phyloP scores from a whole-genome alignment of 306 rosid genomes.

The Abrus precatorius region DNA sequence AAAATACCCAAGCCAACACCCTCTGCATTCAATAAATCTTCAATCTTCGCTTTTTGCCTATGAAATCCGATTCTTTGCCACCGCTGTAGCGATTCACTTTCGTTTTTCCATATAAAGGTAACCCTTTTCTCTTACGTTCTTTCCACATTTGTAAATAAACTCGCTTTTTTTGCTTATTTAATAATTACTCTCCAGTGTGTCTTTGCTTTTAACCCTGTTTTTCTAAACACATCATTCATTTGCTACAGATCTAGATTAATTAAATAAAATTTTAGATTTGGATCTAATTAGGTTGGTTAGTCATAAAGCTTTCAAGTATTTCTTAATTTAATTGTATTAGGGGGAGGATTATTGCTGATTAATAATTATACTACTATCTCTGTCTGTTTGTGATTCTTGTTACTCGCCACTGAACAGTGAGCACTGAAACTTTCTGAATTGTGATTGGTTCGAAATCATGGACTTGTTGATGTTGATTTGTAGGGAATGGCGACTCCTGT shows the following conservation, averaged over 20 bases:
- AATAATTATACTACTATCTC: not conserved
- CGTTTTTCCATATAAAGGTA: slow-evolving; percentile 45
- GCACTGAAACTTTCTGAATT: slow-evolving; percentile 20
- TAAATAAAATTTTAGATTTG: not conserved
- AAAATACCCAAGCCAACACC: slow-evolving; percentile 44
- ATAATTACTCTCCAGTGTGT: not conserved
- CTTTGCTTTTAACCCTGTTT: slow-evolving; percentile 1
- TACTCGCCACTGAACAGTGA: not conserved
- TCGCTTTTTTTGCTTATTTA: not conserved
- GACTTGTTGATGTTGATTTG: slow-evolving; percentile 21
- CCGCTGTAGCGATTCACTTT: slow-evolving; percentile 22
- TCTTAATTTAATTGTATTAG: not conserved
- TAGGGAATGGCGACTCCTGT: slow-evolving; percentile 93
- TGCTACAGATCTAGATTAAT: slow-evolving; percentile 37
- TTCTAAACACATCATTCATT: not conserved
- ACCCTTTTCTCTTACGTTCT: not conserved
- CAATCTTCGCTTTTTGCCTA: not conserved
- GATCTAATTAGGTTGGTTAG: slow-evolving; percentile 37
- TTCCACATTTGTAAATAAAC: slow-evolving; percentile 40
- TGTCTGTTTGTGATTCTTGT: not conserved
- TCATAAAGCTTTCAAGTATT: slow-evolving; percentile 1
- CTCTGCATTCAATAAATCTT: not conserved
- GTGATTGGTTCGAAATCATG: not conserved
- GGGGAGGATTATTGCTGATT: not conserved
- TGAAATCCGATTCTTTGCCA: slow-evolving; percentile 31